These are phyloP conservation scores for Blastocrithidia nonstop DNA, from an alignment of 208 protist genomes.

Conservation along the genomic window DNA sequence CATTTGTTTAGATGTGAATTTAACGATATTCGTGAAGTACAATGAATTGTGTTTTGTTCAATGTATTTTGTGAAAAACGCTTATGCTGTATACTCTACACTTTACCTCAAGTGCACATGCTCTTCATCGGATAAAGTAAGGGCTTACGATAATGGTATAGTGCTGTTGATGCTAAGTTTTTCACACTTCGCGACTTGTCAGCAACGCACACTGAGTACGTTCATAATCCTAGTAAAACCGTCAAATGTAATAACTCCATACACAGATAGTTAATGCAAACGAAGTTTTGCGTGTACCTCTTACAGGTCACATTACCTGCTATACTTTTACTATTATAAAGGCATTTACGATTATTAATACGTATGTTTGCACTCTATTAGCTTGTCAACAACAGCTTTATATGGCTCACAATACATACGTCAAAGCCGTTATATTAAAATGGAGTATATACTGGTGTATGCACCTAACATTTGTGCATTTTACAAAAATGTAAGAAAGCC, in stretches of 20 bases:
- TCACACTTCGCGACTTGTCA: constrained; percentile 39
- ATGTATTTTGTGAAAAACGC: constrained; percentile 51
- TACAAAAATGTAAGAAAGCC: constrained; percentile 45
- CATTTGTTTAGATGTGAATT: constrained; percentile 35
- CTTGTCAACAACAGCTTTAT: too few species aligned
- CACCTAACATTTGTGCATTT: constrained; percentile 38
- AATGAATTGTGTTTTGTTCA: constrained; percentile 23
- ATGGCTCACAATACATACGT: constrained; percentile 10
- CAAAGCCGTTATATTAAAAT: constrained; percentile 60
- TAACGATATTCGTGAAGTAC: constrained; percentile 27
- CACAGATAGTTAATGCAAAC: constrained; percentile 1
- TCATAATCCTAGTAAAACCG: constrained; percentile 76
- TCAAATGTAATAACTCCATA: constrained; percentile 36
- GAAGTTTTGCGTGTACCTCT: too few species aligned
- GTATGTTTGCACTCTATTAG: too few species aligned
- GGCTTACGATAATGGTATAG: constrained; percentile 12
- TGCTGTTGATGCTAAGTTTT: constrained; percentile 10
- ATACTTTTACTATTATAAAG: too few species aligned
- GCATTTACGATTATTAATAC: too few species aligned
- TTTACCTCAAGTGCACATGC: constrained; percentile 32
- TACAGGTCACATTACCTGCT: too few species aligned
- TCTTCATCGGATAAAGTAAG: constrained; percentile 60
- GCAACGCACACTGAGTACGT: constrained; percentile 64
- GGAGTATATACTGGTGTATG: constrained; percentile 47
- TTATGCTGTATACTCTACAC: constrained; percentile 41